phyloP scores from a whole-genome alignment of 106 monocot species.

The Dendrobium officinale region DNA sequence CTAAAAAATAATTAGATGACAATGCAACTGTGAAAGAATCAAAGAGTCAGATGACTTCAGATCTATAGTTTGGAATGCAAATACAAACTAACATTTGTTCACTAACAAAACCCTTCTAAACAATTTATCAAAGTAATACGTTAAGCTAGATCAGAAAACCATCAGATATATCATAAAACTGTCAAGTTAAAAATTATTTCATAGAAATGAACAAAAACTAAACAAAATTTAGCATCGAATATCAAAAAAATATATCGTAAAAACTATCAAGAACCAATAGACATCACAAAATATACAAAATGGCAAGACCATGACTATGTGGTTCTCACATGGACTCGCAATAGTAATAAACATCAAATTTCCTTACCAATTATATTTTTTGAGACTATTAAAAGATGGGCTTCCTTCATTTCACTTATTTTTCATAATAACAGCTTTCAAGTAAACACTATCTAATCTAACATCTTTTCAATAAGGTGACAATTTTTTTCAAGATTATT shows the following conservation, averaged over 20 bases:
- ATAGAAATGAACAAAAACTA: background rate
- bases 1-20: background rate
- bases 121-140: background rate
- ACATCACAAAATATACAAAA: too few relatives aligned
- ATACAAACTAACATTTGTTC: background rate
- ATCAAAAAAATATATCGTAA: background rate
- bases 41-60: background rate
- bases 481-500: too few relatives aligned
- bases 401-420: too few relatives aligned
- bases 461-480: too few relatives aligned
- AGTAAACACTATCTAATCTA: too few relatives aligned
- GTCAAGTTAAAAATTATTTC: background rate
- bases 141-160: background rate
- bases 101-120: background rate
- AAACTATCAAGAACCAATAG: background rate
- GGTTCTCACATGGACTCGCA: too few relatives aligned
- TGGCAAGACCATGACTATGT: too few relatives aligned
- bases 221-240: background rate
- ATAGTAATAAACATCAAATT: too few relatives aligned
- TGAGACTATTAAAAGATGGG: too few relatives aligned
- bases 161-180: background rate
- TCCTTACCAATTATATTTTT: too few relatives aligned
- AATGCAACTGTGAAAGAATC: background rate
- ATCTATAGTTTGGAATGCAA: background rate
- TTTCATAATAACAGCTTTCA: too few relatives aligned